phyloP scores from a whole-genome alignment of 2,329 filamentous ascomycete genomes.

The Arthrobotrys musiformis region DNA sequence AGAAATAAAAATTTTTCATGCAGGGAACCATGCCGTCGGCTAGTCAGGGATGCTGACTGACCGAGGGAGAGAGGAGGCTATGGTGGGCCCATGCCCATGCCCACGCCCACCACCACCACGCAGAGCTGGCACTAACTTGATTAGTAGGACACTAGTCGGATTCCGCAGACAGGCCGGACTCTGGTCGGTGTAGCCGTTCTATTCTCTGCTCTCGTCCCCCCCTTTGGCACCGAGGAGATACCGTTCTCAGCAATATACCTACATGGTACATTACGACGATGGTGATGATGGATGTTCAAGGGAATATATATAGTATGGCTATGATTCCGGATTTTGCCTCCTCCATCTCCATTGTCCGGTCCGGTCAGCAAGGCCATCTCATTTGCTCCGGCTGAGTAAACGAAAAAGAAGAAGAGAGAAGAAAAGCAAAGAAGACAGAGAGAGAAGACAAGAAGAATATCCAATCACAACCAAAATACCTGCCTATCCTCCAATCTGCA shows the following conservation, averaged over 20 bases:
- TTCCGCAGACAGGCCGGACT: neutral
- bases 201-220: neutral
- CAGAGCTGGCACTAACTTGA: neutral
- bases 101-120: neutral
- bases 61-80: slow-evolving; percentile 32
- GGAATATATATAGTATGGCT: slow-evolving; percentile 35
- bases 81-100: neutral
- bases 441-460: neutral
- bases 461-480: too few species aligned
- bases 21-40: slow-evolving; percentile 14
- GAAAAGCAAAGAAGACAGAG: neutral
- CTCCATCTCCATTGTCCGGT: slow-evolving; percentile 18
- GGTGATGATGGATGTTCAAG: neutral
- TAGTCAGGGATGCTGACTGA: slow-evolving; percentile 15
- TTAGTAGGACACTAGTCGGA: neutral
- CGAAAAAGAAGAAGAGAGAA: neutral
- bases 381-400: slow-evolving; percentile 1
- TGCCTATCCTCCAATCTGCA: too few species aligned
- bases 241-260: neutral
- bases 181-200: slow-evolving; percentile 19
- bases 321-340: slow-evolving; percentile 40
- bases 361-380: slow-evolving; percentile 7
- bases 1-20: slow-evolving; percentile 63
- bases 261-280: neutral
- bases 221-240: slow-evolving; percentile 24